Percentiles rank a stretch among this genome's conserved stretches.
Evolutionary conservation across 768 basidiomycete genomes (phyloP).

Genomic region (Hericium erinaceus): DNA sequence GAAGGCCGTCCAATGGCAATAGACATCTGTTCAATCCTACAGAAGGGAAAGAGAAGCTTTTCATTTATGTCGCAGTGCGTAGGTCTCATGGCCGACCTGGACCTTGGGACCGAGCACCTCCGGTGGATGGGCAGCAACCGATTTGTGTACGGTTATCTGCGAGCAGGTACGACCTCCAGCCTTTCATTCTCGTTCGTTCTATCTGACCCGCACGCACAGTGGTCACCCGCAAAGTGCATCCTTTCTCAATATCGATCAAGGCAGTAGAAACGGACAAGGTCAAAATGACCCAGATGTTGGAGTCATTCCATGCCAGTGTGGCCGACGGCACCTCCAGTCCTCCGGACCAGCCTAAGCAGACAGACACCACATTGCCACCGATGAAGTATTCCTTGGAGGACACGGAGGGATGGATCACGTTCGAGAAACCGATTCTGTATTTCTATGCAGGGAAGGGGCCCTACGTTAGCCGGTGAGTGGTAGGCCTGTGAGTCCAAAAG

Average conservation of each 20-base stretch:
- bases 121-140: constrained; percentile 83
- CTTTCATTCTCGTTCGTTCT: not conserved
- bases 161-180: constrained; percentile 44
- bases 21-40: constrained; percentile 71
- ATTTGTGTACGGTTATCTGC: constrained; percentile 64
- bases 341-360: not conserved
- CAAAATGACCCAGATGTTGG: constrained; percentile 51
- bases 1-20: constrained; percentile 64
- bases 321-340: constrained; percentile 14
- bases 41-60: constrained; percentile 49
- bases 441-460: constrained; percentile 75
- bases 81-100: constrained; percentile 80
- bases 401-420: constrained; percentile 58
- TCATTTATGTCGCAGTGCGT: constrained; percentile 81
- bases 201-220: constrained; percentile 29
- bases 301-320: constrained; percentile 23
- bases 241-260: constrained; percentile 62
- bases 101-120: constrained; percentile 74
- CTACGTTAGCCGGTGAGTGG: constrained; percentile 51
- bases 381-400: constrained; percentile 34
- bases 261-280: constrained; percentile 60
- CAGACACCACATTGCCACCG: constrained; percentile 29
- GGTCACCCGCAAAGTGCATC: constrained; percentile 50
- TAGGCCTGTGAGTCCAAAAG: not conserved
- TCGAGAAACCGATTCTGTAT: constrained; percentile 60